phyloP scores from a whole-genome alignment of 768 basidiomycete species.

The Lentinula lateritia region DNA sequence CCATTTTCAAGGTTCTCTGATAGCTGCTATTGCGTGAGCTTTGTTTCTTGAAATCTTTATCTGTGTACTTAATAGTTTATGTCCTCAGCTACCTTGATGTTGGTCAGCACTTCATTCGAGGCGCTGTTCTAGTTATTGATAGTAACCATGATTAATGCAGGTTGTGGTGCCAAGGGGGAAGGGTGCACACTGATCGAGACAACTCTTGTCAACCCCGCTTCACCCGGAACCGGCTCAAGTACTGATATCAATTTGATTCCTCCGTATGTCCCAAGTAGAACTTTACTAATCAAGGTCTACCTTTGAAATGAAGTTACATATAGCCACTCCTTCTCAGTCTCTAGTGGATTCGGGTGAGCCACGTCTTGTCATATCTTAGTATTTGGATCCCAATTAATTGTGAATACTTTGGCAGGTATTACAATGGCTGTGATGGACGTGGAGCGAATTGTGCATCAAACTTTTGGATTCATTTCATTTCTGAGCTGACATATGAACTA shows the following conservation, averaged over 20 bases:
- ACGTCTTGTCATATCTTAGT: not conserved
- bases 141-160: slow-evolving; percentile 7
- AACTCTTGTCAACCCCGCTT: slow-evolving; percentile 26
- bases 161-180: slow-evolving; percentile 32
- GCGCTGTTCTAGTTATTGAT: not conserved
- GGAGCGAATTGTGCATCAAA: slow-evolving; percentile 21
- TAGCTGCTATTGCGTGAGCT: slow-evolving; percentile 23
- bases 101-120: not conserved
- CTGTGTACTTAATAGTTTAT: not conserved
- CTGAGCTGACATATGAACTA: too few species aligned
- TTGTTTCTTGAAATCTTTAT: not conserved
- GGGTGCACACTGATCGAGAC: slow-evolving; percentile 28
- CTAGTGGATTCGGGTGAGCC: slow-evolving; percentile 25
- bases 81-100: slow-evolving; percentile 1
- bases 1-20: slow-evolving; percentile 15
- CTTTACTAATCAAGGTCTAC: too few species aligned
- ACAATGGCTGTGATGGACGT: slow-evolving; percentile 20
- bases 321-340: slow-evolving; percentile 29
- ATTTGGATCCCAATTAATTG: not conserved
- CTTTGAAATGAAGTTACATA: not conserved
- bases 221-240: slow-evolving; percentile 29
- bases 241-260: slow-evolving; percentile 28
- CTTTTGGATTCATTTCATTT: too few species aligned
- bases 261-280: slow-evolving; percentile 17
- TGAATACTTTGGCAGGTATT: slow-evolving; percentile 14